Conservation (phyloP, 1,139 yeast species). For the Candida albicans region DNA sequence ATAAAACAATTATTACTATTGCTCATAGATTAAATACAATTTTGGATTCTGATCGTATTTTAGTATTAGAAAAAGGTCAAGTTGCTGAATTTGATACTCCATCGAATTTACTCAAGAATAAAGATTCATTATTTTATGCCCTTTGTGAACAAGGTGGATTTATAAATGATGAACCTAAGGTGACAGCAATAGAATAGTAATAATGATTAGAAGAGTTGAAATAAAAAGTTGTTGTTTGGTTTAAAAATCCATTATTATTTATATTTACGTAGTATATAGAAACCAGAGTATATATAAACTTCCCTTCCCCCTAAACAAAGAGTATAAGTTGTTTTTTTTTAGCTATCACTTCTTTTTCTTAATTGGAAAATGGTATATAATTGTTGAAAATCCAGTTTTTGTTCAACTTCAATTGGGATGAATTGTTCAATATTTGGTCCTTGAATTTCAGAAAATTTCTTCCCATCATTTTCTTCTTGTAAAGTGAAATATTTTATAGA, state of each 20-base stretch:
- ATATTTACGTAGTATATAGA: no score
- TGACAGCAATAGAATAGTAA: no score
- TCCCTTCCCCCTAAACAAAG: no score
- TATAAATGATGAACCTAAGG: constrained; percentile 20
- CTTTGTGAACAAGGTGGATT: constrained; percentile 72
- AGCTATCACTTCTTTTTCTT: constrained; percentile 83
- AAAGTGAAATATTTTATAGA: constrained; percentile 28
- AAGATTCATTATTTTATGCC: constrained; percentile 72
- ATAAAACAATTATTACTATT: constrained; percentile 88
- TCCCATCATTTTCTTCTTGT: constrained; percentile 13
- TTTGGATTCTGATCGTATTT: constrained; percentile 84
- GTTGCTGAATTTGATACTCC: constrained; percentile 91
- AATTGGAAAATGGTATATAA: constrained; percentile 62
- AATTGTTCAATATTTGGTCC: constrained; percentile 19
- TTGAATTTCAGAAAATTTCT: constrained; percentile 10
- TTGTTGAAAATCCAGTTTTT: constrained; percentile 55
- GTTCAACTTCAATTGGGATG: constrained; percentile 34
- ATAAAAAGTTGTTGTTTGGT: no score
- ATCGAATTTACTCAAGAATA: constrained; percentile 59
- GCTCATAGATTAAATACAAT: constrained; percentile 95
- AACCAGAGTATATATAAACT: no score
- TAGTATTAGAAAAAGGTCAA: constrained; percentile 82
- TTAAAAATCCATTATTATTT: no score
- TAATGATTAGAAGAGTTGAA: no score
- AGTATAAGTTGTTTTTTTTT: neutral